These are phyloP conservation scores for Cokeromyces recurvatus DNA, from an alignment of 371 early-diverging fungal genomes.

Conservation along the genomic window DNA sequence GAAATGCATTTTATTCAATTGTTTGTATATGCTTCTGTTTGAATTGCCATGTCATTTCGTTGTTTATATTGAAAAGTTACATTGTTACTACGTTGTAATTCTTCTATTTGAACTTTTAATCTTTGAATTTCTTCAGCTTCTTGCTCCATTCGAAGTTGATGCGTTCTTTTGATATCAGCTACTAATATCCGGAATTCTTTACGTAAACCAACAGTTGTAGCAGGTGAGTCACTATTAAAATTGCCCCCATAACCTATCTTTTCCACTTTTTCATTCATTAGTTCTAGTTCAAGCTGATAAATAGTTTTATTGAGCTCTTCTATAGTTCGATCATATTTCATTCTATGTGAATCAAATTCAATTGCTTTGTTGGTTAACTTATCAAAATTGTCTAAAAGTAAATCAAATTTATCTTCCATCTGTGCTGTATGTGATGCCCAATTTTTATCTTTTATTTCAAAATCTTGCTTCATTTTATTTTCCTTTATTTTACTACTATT, in stretches of 20 bases:
- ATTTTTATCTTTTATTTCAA: constrained; percentile 22
- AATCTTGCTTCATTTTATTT: constrained; percentile 2
- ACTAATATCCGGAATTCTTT: constrained; percentile 58
- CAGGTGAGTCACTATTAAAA: neutral
- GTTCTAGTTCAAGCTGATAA: constrained; percentile 30
- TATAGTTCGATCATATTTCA: constrained; percentile 36
- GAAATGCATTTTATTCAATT: no score
- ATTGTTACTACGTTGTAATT: no score
- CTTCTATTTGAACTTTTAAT: constrained; percentile 40
- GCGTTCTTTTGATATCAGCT: constrained; percentile 47
- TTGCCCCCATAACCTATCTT: neutral
- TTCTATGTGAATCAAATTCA: constrained; percentile 48
- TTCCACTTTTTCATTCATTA: constrained; percentile 34
- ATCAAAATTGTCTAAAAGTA: constrained; percentile 46
- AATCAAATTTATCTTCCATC: constrained; percentile 45
- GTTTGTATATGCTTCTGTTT: no score
- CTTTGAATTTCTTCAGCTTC: constrained; percentile 48
- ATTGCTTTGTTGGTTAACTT: constrained; percentile 42
- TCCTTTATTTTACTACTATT: neutral
- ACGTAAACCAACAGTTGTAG: constrained; percentile 49
- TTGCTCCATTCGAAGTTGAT: constrained; percentile 44
- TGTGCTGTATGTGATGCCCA: constrained; percentile 27
- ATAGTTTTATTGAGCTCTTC: constrained; percentile 24
- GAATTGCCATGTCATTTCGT: no score
- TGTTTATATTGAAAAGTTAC: no score